Evolutionary conservation across 2,329 filamentous ascomycete species (phyloP).

Genomic region (Penicillium griseofulvum): DNA sequence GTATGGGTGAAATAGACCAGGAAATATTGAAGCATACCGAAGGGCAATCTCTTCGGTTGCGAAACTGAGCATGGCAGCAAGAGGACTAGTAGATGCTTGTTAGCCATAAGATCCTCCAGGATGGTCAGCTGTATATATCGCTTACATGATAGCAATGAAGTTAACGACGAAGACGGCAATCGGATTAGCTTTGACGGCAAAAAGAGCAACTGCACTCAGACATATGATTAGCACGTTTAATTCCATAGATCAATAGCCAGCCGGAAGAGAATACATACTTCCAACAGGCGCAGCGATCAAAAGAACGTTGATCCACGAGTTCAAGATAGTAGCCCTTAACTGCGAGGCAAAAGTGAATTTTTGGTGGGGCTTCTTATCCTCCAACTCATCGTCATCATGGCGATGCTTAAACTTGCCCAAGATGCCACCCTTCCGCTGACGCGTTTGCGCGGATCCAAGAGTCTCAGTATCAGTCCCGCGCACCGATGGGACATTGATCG

Average conservation of each 20-base stretch:
- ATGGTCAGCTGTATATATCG: not conserved
- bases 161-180: conserved; percentile 80
- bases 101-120: not conserved
- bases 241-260: not conserved
- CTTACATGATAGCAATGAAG: conserved; percentile 79
- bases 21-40: conserved; percentile 26
- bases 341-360: conserved; percentile 41
- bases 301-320: conserved; percentile 83
- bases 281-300: conserved; percentile 76
- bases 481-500: conserved; percentile 30
- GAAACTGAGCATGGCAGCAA: conserved; percentile 82
- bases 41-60: conserved; percentile 84
- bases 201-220: conserved; percentile 56
- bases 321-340: conserved; percentile 67
- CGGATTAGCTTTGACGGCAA: conserved; percentile 60
- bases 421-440: conserved; percentile 25
- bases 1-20: not conserved
- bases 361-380: conserved; percentile 19
- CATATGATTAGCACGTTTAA: not conserved
- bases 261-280: conserved; percentile 37
- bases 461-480: conserved; percentile 13
- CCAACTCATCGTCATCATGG: conserved; percentile 13
- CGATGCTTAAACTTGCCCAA: conserved; percentile 17
- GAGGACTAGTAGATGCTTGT: conserved; percentile 47
- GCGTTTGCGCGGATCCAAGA: conserved; percentile 17